phyloP scores from a whole-genome alignment of 306 rosid species.

The Adenanthera pavonina region DNA sequence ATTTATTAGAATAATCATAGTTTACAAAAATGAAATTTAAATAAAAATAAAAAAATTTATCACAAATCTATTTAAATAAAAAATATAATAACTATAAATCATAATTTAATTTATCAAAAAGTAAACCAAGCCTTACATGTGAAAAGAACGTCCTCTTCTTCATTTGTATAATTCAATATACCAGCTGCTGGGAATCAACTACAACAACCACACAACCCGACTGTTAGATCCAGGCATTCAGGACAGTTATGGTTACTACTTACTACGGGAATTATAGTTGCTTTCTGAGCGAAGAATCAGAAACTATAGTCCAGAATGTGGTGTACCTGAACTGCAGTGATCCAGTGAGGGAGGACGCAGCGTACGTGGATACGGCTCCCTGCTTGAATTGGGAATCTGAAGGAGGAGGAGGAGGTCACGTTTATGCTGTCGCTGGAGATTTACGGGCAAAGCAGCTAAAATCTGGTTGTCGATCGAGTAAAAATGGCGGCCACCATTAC shows the following conservation, averaged over 20 bases:
- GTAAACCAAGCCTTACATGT: no score
- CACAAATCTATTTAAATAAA: no score
- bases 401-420: background rate
- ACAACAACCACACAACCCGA: background rate
- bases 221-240: background rate
- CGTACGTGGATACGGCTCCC: constrained; percentile 10
- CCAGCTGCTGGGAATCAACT: background rate
- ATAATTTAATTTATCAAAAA: no score
- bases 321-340: constrained; percentile 3
- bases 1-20: no score
- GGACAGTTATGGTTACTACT: background rate
- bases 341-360: background rate
- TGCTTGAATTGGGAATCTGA: background rate
- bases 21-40: no score
- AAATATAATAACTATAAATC: no score
- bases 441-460: background rate
- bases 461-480: background rate
- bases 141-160: background rate
- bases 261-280: no score
- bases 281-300: background rate
- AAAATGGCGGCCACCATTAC: background rate
- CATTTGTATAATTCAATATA: background rate
- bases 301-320: background rate
- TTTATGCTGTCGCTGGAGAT: background rate
- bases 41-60: no score